Evolutionary conservation across 352 stramenopile genomes (phyloP).

Genomic region (Phytophthora aleatoria): DNA sequence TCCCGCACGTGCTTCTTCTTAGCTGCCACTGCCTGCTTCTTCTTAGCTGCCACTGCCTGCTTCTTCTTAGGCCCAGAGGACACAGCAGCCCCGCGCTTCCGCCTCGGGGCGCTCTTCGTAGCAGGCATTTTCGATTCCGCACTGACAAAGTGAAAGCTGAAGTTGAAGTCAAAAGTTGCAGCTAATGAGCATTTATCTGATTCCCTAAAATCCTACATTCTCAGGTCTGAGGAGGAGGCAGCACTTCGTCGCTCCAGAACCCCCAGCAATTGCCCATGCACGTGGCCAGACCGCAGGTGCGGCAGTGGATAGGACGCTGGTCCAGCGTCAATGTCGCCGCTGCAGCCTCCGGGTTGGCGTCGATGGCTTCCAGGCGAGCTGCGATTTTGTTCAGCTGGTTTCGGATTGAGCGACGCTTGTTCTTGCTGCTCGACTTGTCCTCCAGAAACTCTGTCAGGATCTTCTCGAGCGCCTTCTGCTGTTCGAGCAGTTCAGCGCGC

Average conservation of each 20-base stretch:
- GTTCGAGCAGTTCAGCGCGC: constrained; percentile 44
- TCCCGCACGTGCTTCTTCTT: constrained; percentile 86
- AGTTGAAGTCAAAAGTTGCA: constrained; percentile 11
- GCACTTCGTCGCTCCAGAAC: constrained; percentile 69
- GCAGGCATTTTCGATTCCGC: constrained; percentile 34
- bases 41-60: constrained; percentile 23
- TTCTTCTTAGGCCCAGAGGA: constrained; percentile 24
- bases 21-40: constrained; percentile 22
- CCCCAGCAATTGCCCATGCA: constrained; percentile 79
- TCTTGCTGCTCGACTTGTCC: constrained; percentile 67
- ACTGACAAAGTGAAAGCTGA: constrained; percentile 9
- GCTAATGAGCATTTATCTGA: background rate
- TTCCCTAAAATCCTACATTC: background rate
- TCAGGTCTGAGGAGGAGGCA: constrained; percentile 29
- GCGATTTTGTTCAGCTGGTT: constrained; percentile 74
- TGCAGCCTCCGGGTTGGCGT: constrained; percentile 45
- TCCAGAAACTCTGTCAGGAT: constrained; percentile 52
- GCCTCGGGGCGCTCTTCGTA: constrained; percentile 19
- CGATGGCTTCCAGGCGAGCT: constrained; percentile 46
- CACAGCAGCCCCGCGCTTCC: constrained; percentile 17
- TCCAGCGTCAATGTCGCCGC: constrained; percentile 33
- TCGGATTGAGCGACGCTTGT: constrained; percentile 71
- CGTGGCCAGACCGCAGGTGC: constrained; percentile 53
- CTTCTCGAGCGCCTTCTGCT: constrained; percentile 51
- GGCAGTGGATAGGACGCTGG: constrained; percentile 64